Percentiles rank a stretch among this genome's conserved stretches.
Evolutionary conservation across 192 early-diverging fungal species (phyloP).

Genomic region (Podila clonocystis): DNA sequence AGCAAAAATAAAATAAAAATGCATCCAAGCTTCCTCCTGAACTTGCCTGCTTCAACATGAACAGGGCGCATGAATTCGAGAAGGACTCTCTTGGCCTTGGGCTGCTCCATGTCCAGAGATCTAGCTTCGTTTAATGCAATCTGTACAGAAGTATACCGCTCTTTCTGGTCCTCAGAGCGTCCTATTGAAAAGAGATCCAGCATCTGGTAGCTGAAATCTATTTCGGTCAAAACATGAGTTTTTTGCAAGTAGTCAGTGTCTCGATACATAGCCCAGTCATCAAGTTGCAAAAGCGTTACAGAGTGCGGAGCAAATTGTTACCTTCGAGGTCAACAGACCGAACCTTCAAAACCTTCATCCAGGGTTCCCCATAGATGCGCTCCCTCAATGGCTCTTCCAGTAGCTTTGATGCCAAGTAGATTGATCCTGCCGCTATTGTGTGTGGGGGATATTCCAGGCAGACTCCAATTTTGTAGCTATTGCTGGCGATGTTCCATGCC

Average conservation of each 20-base stretch:
- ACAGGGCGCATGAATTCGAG: constrained; percentile 25
- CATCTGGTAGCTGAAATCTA: constrained; percentile 63
- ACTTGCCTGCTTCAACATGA: constrained; percentile 31
- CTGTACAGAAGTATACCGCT: constrained; percentile 55
- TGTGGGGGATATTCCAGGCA: constrained; percentile 73
- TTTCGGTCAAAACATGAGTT: background rate
- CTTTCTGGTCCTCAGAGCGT: constrained; percentile 33
- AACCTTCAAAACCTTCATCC: constrained; percentile 59
- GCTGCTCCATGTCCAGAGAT: constrained; percentile 28
- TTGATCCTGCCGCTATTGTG: constrained; percentile 68
- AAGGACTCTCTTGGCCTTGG: constrained; percentile 26
- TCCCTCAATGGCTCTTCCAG: constrained; percentile 50
- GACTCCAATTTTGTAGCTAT: constrained; percentile 64
- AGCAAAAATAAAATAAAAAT: background rate
- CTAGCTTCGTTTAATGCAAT: constrained; percentile 60
- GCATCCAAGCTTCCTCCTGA: background rate
- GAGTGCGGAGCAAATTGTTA: constrained; percentile 18
- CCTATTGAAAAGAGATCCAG: constrained; percentile 59
- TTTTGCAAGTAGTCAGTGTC: background rate
- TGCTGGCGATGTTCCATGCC: constrained; percentile 60
- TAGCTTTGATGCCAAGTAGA: constrained; percentile 64
- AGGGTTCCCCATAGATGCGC: constrained; percentile 48
- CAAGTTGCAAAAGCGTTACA: too few relatives aligned
- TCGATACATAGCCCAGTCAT: background rate
- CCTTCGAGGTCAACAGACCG: constrained; percentile 69